Base-by-base conservation (phyloP, 2,329 filamentous ascomycete genomes). In the Ascochyta clinopodiicola region DNA sequence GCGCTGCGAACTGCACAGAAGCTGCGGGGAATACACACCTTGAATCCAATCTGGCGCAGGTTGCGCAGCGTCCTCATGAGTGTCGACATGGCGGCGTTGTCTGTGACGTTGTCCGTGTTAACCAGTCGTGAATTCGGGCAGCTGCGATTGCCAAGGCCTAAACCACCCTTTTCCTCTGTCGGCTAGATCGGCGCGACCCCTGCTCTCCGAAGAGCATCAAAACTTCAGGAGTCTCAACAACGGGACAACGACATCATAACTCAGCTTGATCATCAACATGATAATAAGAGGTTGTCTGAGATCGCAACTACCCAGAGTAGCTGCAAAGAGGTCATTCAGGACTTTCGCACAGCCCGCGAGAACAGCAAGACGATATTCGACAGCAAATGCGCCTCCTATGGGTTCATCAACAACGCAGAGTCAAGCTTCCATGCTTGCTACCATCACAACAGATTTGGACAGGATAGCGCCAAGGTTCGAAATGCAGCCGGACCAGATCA, bases 381-480 rank as follows among this genome's bases (percentile, higher is more conserved):
- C 73, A 37, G 63, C 70, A 44, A 69, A 64, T 57, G 55, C 69
- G 46, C 51, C 69, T 56, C 46, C 64, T 1, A 71, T 67, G 59
- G 55, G 65, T 55, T 60, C 71, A 37, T 59, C 70, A 47, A 50
- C 62, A 54, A 65, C 72, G 39, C 77, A 67, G 59, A 90, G 71
- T 74, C 85, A 71, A 77, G 77, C 66, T 31, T 79, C 80, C 8
- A 79, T 82, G 68, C 75, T 90, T 44, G 85, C 83, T 15, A 80
- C 81, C 13, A 82, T 90, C 50, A 88, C 85, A 12, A 80, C 81
- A 38, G 93, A 99, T 75, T 80, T 99, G 57, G 95, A 99, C 75
- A 89, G 84, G 66, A 86, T 98, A 61, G 90, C 93, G 3, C 95
- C 95, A n/a, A 88, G 90, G 39, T 96, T 99, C 66, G 90, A 93